Evolutionary conservation across 495 filamentous ascomycete species (phyloP).

Genomic region (Hypoxylon subgilvum): DNA sequence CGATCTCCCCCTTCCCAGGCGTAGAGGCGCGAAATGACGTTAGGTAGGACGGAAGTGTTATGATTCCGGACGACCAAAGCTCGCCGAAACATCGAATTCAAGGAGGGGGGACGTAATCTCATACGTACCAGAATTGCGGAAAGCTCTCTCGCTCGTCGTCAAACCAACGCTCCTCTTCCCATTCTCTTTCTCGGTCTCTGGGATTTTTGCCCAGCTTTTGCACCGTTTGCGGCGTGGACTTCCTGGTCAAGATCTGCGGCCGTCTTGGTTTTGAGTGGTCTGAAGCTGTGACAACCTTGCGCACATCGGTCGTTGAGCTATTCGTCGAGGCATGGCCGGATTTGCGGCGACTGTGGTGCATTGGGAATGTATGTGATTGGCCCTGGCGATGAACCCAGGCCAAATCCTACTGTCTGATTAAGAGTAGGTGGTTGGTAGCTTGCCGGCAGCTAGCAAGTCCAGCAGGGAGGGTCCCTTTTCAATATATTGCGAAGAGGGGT

Average conservation of each 20-base stretch:
- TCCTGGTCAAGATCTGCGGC: constrained; percentile 47
- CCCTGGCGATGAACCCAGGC: constrained; percentile 16
- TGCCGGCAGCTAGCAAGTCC: constrained; percentile 2
- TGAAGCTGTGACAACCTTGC: constrained; percentile 46
- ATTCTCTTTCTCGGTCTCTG: constrained; percentile 52
- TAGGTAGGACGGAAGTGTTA: constrained; percentile 12
- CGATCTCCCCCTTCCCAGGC: constrained; percentile 30
- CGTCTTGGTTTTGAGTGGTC: constrained; percentile 47
- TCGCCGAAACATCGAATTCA: constrained; percentile 18
- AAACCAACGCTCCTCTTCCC: constrained; percentile 54
- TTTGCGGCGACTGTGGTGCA: constrained; percentile 58
- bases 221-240: constrained; percentile 45
- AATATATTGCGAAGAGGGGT: constrained; percentile 27
- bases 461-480: constrained; percentile 13
- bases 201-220: constrained; percentile 53
- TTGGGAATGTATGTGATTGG: constrained; percentile 37
- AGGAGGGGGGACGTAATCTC: neutral
- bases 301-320: constrained; percentile 56
- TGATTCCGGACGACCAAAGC: constrained; percentile 3
- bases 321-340: constrained; percentile 56
- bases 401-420: constrained; percentile 18
- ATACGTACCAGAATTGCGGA: constrained; percentile 58
- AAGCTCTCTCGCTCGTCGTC: constrained; percentile 59
- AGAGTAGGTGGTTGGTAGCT: constrained; percentile 6
- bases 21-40: constrained; percentile 24